Conservation (phyloP, 305 asterid genomes). For the Fraxinus xanthoxyloides region DNA sequence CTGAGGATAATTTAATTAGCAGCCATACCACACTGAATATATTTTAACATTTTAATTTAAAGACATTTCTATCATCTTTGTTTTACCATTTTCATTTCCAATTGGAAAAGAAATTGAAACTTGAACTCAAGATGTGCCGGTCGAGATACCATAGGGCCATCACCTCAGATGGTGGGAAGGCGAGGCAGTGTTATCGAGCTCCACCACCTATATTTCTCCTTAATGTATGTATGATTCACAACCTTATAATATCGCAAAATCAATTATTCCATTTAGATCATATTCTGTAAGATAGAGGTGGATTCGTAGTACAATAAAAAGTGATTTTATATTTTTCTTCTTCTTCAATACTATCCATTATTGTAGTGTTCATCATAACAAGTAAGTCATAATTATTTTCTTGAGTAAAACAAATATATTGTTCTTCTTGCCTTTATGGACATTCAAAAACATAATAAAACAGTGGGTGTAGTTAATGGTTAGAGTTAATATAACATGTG, state of each 20-base stretch:
- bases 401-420: too few relatives aligned
- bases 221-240: background rate
- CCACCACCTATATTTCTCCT: background rate
- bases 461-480: background rate
- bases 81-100: background rate
- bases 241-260: background rate
- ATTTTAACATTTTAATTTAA: too few relatives aligned
- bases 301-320: background rate
- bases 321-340: background rate
- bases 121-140: background rate
- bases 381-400: background rate
- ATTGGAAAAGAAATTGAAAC: too few relatives aligned
- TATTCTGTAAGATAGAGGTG: background rate
- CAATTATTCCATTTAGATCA: background rate
- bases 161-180: background rate
- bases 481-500: background rate
- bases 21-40: background rate
- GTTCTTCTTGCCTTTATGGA: background rate
- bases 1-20: background rate
- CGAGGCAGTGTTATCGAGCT: background rate
- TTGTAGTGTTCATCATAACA: background rate
- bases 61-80: background rate
- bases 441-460: background rate
- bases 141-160: background rate
- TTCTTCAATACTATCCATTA: background rate